A percentile compares a stretch with the other conserved stretches of the same genome.
Evolutionary conservation across 2,329 filamentous ascomycete genomes (phyloP).

Genomic region (Aspergillus latus): DNA sequence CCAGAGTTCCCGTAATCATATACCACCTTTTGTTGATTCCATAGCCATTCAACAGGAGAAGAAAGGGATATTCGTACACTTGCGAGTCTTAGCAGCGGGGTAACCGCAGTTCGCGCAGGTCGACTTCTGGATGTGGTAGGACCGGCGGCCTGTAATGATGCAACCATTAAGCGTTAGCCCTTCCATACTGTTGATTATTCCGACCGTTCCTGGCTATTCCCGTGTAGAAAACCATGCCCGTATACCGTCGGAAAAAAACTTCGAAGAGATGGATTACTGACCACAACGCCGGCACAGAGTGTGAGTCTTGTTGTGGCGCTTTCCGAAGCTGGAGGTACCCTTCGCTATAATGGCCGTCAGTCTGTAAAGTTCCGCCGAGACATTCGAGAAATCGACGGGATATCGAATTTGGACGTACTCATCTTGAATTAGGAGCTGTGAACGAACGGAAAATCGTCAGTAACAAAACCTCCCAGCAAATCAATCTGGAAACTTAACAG

Average conservation of each 20-base stretch:
- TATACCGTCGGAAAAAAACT: slow-evolving; percentile 17
- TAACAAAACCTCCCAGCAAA: slow-evolving; percentile 12
- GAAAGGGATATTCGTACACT: slow-evolving; percentile 70
- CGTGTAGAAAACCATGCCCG: slow-evolving; percentile 19
- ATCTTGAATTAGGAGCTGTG: slow-evolving; percentile 55
- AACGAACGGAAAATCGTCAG: slow-evolving; percentile 24
- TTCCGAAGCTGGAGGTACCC: slow-evolving; percentile 71
- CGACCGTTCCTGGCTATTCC: slow-evolving; percentile 11
- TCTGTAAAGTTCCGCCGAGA: slow-evolving; percentile 31
- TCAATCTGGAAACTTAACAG: slow-evolving; percentile 6
- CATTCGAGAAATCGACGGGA: slow-evolving; percentile 22
- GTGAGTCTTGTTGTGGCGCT: slow-evolving; percentile 98
- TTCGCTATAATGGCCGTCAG: slow-evolving; percentile 60
- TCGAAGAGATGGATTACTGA: slow-evolving; percentile 56
- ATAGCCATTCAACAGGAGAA: background rate
- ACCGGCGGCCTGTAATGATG: slow-evolving; percentile 72
- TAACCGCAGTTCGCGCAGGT: slow-evolving; percentile 96
- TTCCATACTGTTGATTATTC: slow-evolving; percentile 7
- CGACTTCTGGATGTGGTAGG: slow-evolving; percentile 99
- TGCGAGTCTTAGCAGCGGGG: slow-evolving; percentile 93
- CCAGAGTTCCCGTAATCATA: slow-evolving; percentile 19
- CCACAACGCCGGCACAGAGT: slow-evolving; percentile 97
- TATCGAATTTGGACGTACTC: slow-evolving; percentile 51
- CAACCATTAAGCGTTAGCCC: slow-evolving; percentile 34
- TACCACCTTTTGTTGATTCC: background rate